Conservation (phyloP, 768 basidiomycete species). For the Lentinula detonsa region DNA sequence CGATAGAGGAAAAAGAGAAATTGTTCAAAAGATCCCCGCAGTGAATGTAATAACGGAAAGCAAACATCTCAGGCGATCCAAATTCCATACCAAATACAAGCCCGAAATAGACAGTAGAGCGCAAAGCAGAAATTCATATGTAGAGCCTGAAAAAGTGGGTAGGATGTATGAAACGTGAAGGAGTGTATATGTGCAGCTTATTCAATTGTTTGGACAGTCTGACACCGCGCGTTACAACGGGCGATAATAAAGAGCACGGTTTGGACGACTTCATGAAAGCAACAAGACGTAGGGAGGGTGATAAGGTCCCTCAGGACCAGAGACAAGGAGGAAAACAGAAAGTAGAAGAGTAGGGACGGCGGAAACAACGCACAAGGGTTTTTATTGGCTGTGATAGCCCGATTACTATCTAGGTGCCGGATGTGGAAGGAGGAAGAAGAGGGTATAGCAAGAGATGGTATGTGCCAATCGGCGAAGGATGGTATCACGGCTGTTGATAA, state of each 20-base stretch:
- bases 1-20: not conserved
- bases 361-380: not conserved
- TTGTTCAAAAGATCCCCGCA: not conserved
- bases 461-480: not conserved
- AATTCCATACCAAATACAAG: not conserved
- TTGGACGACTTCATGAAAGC: not conserved
- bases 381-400: not conserved
- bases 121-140: not conserved
- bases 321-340: not conserved
- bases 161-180: not conserved
- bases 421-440: not conserved
- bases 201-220: not conserved
- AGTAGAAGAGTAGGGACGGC: not conserved
- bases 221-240: not conserved
- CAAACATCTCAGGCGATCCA: not conserved
- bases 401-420: not conserved
- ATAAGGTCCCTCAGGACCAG: not conserved
- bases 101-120: not conserved
- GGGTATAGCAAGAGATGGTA: not conserved
- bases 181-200: not conserved
- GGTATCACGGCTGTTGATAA: not conserved
- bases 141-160: not conserved
- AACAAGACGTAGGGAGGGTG: not conserved
- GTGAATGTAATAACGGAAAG: not conserved
- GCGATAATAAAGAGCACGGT: not conserved